Base-by-base conservation (phyloP, 768 basidiomycete species). In the Holtermanniella nyarrowii region DNA sequence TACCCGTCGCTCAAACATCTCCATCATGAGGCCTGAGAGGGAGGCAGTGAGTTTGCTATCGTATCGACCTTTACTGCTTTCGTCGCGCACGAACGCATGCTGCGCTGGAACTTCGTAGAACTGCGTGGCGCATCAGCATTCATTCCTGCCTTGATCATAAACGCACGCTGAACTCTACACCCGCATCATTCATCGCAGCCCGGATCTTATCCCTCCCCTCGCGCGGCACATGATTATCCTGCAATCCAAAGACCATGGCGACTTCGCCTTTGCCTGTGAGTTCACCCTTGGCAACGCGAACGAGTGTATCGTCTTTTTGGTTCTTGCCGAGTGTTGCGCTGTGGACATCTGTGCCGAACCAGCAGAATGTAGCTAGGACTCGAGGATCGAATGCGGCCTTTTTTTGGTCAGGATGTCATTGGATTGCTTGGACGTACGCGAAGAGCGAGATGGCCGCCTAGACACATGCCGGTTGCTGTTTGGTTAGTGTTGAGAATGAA, bases 31-130 rank as follows among this genome's bases (percentile, higher is more conserved):
- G 1, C 74, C 73, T 68, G 90, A 90, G 26, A 89, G 67, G 20
- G 82, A 83, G 46, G 80, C 77, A 0, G 86, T 88, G 47, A 96
- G 74, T 0, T 90, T 90, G 5, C 89, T 88, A 63, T 97, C 93
- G 89, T 89, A 97, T 49, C 93, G 79, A 1, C 88, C 91, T 69
- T 95, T 96, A 25, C 85, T 87, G 5, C 79, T 78, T 62, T 90
- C 88, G 68, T 93, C 90, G 4, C 91, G 82, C 55, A 96, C 84
- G 72, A 96, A 96, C 2, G 93, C 93, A 59, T 96, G 91, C 63
- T 97, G 91, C 0, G 91, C 93, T 70, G 95, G 89, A 13, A 96
- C 88, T 70, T 97, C 93, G 53, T 95, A 74, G 70, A 91, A 90
- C 86, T 90, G 65, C 12, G 49, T 27, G 12, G 47, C 26, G 21